Evolutionary conservation across 805 yeast species (phyloP).

Genomic region (Candida chauliodis): DNA sequence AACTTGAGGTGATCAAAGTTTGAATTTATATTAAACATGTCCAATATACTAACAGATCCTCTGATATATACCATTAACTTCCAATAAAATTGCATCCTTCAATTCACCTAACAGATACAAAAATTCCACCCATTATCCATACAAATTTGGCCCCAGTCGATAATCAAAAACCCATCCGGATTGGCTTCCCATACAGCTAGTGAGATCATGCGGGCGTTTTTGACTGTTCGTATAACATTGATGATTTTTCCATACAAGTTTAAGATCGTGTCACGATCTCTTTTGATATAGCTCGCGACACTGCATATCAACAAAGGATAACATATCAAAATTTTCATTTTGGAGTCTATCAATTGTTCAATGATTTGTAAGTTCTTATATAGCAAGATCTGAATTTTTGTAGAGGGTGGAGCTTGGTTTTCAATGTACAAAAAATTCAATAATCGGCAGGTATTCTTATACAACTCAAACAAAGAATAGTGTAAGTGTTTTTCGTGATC

Average conservation of each 20-base stretch:
- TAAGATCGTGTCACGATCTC: background rate
- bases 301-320: conserved; percentile 1
- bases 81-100: too few relatives aligned
- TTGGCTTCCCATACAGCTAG: background rate
- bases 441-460: background rate
- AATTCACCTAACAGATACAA: background rate
- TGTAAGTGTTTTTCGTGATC: background rate
- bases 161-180: conserved; percentile 1
- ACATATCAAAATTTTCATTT: conserved; percentile 1
- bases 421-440: background rate
- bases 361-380: background rate
- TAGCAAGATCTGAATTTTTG: background rate
- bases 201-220: background rate
- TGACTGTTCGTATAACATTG: background rate
- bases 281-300: background rate
- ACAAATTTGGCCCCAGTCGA: conserved; percentile 2
- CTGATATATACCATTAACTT: too few relatives aligned
- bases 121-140: conserved; percentile 1
- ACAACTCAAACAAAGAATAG: background rate
- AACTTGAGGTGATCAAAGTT: too few relatives aligned
- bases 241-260: background rate
- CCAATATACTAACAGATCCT: too few relatives aligned
- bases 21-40: too few relatives aligned
- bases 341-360: background rate
- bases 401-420: background rate